Evolutionary conservation across 352 stramenopile species (phyloP), one percentile per base, ranked within the genome.

Genomic region (Phytophthora uliginosa): DNA sequence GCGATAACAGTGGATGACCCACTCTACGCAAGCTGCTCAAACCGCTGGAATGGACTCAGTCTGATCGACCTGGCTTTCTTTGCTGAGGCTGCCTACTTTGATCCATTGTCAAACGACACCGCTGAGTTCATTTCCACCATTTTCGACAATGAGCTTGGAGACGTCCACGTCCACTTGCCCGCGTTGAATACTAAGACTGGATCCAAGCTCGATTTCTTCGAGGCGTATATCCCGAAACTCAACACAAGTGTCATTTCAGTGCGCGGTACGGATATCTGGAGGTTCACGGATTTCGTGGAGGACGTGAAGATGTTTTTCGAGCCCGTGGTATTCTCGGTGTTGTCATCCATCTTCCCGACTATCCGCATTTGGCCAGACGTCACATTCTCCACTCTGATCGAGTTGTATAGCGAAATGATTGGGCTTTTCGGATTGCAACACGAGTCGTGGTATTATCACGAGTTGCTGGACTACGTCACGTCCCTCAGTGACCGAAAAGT

Each of bases 231-330:
- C 26, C 84, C 87, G 3, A 73, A 81, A 12, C 78, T 95, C 13
- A 96, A 96, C 73, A 93, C 88, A 33, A 95, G 88, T 17, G 89
- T 96, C 53, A 94, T 96, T 61, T 93, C 89, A 5, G 92, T 98
- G 15, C 84, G 90, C 36, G 92, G 92, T 20, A 98, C 92, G 2
- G 92, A 98, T 56, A 94, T 98, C 15, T 96, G 91, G 76, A 85
- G 92, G 36, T 95, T 97, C 59, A 94, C 85, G 2, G 92, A 98
- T 71, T 96, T 98, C 45, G 86, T 97, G 22, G 92, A 98, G 66
- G 92, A 98, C 62, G 87, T 95, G 59, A 98, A 97, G 77, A 96
- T 97, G 89, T 96, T 94, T 77, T 83, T 91, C 45, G 92, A 98
- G 74, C 92, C 92, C 2, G 89, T 98, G 8, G 91, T 97, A 3